Conservation (phyloP, 257 asterid species). For the Nicotiana obtusifolia region DNA sequence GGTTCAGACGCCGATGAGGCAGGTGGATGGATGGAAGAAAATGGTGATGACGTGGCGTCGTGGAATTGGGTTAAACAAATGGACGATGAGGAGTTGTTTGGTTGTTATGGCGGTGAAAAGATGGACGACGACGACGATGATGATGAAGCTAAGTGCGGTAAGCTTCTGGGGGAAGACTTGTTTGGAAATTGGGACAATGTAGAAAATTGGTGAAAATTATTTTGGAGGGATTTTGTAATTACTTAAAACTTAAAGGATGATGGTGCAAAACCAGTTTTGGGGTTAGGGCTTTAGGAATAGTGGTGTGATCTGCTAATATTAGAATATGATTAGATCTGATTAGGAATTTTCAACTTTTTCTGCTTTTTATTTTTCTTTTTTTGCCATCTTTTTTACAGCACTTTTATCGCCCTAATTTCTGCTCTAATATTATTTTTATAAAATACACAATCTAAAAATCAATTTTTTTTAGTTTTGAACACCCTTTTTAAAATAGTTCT, state of each 20-base stretch:
- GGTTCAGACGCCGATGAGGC: constrained; percentile 9
- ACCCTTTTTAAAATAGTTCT: too few relatives aligned
- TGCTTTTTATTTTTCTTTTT: too few relatives aligned
- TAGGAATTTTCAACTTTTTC: not conserved
- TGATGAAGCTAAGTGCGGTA: constrained; percentile 34
- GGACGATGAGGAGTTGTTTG: constrained; percentile 23
- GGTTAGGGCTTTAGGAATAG: not conserved
- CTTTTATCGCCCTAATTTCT: not conserved
- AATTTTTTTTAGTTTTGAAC: too few relatives aligned
- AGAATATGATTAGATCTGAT: too few relatives aligned
- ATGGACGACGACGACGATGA: constrained; percentile 3
- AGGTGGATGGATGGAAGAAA: constrained; percentile 20
- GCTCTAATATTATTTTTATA: too few relatives aligned
- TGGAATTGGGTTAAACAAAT: constrained; percentile 15
- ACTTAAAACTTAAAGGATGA: not conserved
- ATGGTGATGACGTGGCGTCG: constrained; percentile 19
- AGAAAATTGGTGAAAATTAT: constrained; percentile 20
- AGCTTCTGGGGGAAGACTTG: constrained; percentile 35
- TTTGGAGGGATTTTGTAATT: not conserved
- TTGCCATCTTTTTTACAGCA: not conserved
- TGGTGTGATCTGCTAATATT: not conserved
- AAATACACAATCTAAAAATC: too few relatives aligned
- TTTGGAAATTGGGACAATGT: constrained; percentile 2
- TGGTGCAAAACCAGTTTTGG: not conserved
- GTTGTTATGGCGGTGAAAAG: constrained; percentile 1